These are phyloP conservation scores for Pterula multifida DNA, from an alignment of 1,284 basidiomycete species.

Conservation along the genomic window DNA sequence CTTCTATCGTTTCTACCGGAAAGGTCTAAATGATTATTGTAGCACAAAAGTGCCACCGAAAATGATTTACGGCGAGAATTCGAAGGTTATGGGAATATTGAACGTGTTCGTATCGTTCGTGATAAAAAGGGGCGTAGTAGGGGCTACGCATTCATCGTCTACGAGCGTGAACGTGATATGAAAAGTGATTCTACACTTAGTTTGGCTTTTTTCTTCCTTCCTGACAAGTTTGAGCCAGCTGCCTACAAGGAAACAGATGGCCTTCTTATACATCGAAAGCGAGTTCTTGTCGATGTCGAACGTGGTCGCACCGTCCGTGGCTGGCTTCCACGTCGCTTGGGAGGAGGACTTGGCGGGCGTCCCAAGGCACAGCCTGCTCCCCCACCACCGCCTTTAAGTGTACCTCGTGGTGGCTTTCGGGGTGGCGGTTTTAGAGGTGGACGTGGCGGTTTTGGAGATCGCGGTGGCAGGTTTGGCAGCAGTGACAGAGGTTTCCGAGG, in stretches of 20 bases:
- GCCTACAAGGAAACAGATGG: slow-evolving; percentile 99
- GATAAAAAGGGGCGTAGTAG: slow-evolving; percentile 81
- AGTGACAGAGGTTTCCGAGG: slow-evolving; percentile 18
- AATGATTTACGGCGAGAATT: slow-evolving; percentile 90
- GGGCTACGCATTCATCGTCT: slow-evolving; percentile 96
- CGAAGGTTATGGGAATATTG: slow-evolving; percentile 90
- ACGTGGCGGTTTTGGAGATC: slow-evolving; percentile 25
- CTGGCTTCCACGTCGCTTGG: slow-evolving; percentile 94
- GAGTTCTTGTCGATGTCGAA: slow-evolving; percentile 96
- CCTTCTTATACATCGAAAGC: slow-evolving; percentile 88
- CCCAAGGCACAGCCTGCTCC: slow-evolving; percentile 63
- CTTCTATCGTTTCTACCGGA: slow-evolving; percentile 1
- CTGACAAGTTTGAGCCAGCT: slow-evolving; percentile 37
- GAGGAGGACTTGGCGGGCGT: slow-evolving; percentile 89
- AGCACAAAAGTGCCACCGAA: slow-evolving; percentile 86
- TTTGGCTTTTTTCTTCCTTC: slow-evolving; percentile 10
- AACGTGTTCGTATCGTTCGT: slow-evolving; percentile 82
- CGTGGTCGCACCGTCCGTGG: slow-evolving; percentile 95
- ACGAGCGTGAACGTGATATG: slow-evolving; percentile 98
- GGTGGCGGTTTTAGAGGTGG: slow-evolving; percentile 27
- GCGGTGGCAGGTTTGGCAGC: slow-evolving; percentile 17
- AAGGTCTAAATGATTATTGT: slow-evolving; percentile 13
- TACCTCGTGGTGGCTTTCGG: slow-evolving; percentile 23
- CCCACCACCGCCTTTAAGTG: slow-evolving; percentile 17
- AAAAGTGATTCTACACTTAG: slow-evolving; percentile 54